Conservation (phyloP, 768 basidiomycete genomes). For the Cystofilobasidium capitatum region DNA sequence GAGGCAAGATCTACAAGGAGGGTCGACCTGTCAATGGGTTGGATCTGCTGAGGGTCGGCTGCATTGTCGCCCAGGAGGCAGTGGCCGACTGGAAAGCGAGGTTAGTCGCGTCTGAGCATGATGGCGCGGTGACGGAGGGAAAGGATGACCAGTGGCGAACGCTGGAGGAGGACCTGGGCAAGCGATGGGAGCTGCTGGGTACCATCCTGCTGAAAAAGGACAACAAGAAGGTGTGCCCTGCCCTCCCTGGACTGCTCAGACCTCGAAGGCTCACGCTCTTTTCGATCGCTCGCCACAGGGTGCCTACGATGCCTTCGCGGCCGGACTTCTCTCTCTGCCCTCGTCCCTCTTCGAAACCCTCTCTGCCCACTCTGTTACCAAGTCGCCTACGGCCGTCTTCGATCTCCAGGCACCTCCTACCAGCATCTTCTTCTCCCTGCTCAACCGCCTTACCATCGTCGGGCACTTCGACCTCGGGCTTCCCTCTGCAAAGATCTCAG, state of each 20-base stretch:
- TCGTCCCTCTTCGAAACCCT: constrained; percentile 9
- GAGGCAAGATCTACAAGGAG: constrained; percentile 51
- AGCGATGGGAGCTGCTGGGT: constrained; percentile 71
- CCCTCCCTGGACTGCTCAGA: not conserved
- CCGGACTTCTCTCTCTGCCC: constrained; percentile 21
- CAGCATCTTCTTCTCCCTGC: not conserved
- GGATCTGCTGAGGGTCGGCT: constrained; percentile 46
- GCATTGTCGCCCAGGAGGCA: constrained; percentile 55
- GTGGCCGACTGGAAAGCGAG: constrained; percentile 46
- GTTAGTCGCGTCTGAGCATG: not conserved
- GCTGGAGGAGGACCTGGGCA: constrained; percentile 56
- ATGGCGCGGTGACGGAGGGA: constrained; percentile 32
- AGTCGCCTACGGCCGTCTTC: not conserved
- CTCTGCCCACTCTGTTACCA: not conserved
- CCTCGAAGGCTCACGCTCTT: not conserved
- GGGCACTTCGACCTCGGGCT: constrained; percentile 31
- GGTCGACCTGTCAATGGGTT: constrained; percentile 49
- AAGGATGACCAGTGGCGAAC: constrained; percentile 48
- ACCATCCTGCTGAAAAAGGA: constrained; percentile 68
- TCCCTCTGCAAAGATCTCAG: constrained; percentile 13
- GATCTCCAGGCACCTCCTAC: not conserved
- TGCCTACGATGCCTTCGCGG: constrained; percentile 28
- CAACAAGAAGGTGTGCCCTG: constrained; percentile 55
- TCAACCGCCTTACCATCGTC: constrained; percentile 27
- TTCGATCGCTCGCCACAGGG: constrained; percentile 21